Evolutionary conservation across 352 stramenopile genomes (phyloP), one percentile per base, ranked within the genome.

Genomic region (Halophytophthora polymorphica): DNA sequence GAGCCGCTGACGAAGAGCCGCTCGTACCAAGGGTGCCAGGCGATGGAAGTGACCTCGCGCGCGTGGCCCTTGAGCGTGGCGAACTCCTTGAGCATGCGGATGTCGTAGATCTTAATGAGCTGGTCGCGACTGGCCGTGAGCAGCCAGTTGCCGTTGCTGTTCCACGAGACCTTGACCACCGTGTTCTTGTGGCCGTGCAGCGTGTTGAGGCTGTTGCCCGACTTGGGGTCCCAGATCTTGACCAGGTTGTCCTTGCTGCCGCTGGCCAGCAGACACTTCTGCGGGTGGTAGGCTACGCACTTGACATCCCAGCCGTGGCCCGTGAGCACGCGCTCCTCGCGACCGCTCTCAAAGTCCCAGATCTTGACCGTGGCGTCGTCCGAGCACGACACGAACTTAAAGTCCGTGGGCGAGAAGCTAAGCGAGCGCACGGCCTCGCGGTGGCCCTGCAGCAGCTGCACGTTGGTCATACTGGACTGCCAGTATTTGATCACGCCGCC

Each of bases 281-380:
- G 78, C 8, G 96, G 96, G 61, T 99, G 96, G 88, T 98, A 99
- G 51, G 96, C 88, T 10, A 96, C 90, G 50, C 85, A 95, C 73
- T 99, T 99, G 53, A 99, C 96, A 65, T 99, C 96, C 93, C 95
- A 99, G 33, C 95, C 95, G 69, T 99, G 96, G 31, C 96, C 96
- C 50, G 96, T 96, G 18, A 98, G 68, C 25, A 96, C 78, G 35
- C 93, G 73, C 68, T 98, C 96, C 71, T 98, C 92, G 61, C 89
- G 85, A 45, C 94, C 73, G 41, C 77, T 89, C 55, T 94, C 81
- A 75, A 94, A 94, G 71, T 94, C 82, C 81, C 82, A 92, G 46
- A 98, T 88, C 59, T 97, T 93, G 35, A 99, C 89, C 0, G 93
- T 98, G 0, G 93, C 90, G 66, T 99, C 96, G 69, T 99, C 96